A percentile compares a stretch with the other conserved stretches of the same genome.
Conservation (phyloP, 352 stramenopile genomes). For the Chrysophaeum taylorii region DNA sequence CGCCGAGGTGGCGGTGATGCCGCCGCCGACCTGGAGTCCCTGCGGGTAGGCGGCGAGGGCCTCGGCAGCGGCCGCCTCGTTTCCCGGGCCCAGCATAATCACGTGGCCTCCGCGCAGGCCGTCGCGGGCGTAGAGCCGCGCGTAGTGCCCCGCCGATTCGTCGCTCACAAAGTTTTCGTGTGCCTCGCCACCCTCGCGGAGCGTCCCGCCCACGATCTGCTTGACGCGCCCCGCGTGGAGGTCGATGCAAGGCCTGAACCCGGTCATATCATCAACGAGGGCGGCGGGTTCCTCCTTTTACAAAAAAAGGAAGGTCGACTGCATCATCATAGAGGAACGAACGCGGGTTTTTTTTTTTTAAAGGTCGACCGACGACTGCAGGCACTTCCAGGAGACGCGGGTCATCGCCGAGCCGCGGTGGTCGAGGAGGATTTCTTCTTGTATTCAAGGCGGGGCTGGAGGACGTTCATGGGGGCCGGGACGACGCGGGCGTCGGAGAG, state of each 20-base stretch:
- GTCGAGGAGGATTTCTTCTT: too few species aligned
- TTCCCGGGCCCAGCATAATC: slow-evolving; percentile 91
- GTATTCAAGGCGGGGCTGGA: too few species aligned
- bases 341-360: too few species aligned
- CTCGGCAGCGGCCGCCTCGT: slow-evolving; percentile 64
- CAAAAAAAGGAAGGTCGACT: too few species aligned
- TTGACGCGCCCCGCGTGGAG: slow-evolving; percentile 92
- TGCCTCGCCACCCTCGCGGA: slow-evolving; percentile 46
- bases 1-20: slow-evolving; percentile 65
- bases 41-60: slow-evolving; percentile 72
- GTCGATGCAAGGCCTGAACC: slow-evolving; percentile 96
- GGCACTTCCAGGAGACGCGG: too few species aligned
- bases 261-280: too few species aligned
- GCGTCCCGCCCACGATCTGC: slow-evolving; percentile 94
- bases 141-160: slow-evolving; percentile 39
- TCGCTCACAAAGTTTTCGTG: slow-evolving; percentile 77
- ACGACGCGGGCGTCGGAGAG: neutral
- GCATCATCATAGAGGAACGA: too few species aligned
- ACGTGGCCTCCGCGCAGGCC: slow-evolving; percentile 83
- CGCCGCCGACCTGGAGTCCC: slow-evolving; percentile 88
- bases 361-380: too few species aligned
- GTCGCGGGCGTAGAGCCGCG: slow-evolving; percentile 76
- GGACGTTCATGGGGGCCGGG: neutral
- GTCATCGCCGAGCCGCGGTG: too few species aligned
- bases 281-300: too few species aligned